phyloP scores from a whole-genome alignment of 108 stramenopile genomes.

The Nannochloropsis oceanica region DNA sequence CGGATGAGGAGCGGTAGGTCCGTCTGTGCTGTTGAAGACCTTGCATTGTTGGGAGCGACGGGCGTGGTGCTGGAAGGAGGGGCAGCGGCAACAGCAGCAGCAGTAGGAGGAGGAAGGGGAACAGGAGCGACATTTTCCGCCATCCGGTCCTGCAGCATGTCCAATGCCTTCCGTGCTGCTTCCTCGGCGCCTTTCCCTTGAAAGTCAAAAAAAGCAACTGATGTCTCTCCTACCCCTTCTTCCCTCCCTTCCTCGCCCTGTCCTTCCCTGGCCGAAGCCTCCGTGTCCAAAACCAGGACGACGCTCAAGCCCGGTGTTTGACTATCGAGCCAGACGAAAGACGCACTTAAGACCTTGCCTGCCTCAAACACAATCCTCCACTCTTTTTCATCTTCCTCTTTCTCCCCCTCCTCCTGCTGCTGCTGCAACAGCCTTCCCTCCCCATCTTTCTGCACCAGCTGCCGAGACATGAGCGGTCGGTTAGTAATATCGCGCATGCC shows the following conservation, averaged over 20 bases:
- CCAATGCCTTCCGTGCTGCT: neutral
- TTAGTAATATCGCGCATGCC: neutral
- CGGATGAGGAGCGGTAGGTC: neutral
- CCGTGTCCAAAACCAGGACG: neutral
- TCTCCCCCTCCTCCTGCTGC: no score
- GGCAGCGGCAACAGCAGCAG: neutral
- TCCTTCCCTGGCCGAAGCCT: neutral
- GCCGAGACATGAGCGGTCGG: neutral
- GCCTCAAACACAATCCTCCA: neutral
- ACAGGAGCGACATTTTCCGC: neutral
- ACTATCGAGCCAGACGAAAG: neutral
- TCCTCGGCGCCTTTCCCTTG: neutral
- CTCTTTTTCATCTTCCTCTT: neutral
- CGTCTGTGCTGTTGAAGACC: neutral
- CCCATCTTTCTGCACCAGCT: neutral
- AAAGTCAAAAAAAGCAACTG: neutral
- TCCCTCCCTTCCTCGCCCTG: neutral
- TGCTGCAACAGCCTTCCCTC: neutral
- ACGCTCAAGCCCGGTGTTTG: neutral
- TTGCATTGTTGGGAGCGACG: no score
- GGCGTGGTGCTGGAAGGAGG: neutral
- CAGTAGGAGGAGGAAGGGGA: neutral
- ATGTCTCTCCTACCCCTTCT: neutral
- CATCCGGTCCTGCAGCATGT: neutral
- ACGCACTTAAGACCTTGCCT: neutral